These are phyloP conservation scores for Ceratocystis variospora DNA, from an alignment of 2,329 filamentous ascomycete genomes.

Conservation along the genomic window DNA sequence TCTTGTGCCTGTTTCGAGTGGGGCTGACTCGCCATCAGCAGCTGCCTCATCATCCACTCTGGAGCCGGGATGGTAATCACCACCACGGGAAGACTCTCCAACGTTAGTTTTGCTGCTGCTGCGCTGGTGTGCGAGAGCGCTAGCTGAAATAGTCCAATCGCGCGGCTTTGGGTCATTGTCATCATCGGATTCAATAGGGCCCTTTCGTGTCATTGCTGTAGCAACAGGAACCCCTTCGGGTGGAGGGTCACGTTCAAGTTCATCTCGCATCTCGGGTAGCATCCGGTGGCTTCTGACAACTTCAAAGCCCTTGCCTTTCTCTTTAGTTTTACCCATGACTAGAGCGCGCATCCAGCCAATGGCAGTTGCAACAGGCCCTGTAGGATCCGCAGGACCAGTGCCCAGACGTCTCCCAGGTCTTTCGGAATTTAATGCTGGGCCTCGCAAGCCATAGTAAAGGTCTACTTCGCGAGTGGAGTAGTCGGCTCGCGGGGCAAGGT, in stretches of 20 bases:
- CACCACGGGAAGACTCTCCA: constrained; percentile 30
- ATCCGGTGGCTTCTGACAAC: constrained; percentile 83
- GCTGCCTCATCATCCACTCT: constrained; percentile 19
- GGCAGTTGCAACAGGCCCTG: constrained; percentile 76
- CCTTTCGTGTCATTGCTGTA: constrained; percentile 44
- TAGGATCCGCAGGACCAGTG: constrained; percentile 89
- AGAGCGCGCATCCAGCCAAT: constrained; percentile 76
- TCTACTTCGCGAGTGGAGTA: constrained; percentile 92
- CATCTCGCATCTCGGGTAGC: constrained; percentile 42
- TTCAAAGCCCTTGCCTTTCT: constrained; percentile 92
- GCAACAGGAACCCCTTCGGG: constrained; percentile 53
- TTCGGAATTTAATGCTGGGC: constrained; percentile 71
- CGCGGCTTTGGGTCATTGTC: constrained; percentile 31
- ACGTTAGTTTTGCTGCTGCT: constrained; percentile 26
- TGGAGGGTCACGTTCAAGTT: constrained; percentile 52
- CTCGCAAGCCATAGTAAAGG: constrained; percentile 78
- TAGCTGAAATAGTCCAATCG: constrained; percentile 20
- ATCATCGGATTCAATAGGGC: constrained; percentile 52
- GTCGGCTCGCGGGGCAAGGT: constrained; percentile 53
- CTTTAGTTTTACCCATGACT: constrained; percentile 74
- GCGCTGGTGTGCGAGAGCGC: constrained; percentile 2
- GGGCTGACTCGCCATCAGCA: constrained; percentile 8
- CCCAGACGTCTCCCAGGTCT: constrained; percentile 71
- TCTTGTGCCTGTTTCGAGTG: constrained; percentile 7
- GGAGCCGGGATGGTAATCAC: constrained; percentile 24